Base-by-base conservation (phyloP, 2,329 filamentous ascomycete genomes). In the Lizonia empirigonia region DNA sequence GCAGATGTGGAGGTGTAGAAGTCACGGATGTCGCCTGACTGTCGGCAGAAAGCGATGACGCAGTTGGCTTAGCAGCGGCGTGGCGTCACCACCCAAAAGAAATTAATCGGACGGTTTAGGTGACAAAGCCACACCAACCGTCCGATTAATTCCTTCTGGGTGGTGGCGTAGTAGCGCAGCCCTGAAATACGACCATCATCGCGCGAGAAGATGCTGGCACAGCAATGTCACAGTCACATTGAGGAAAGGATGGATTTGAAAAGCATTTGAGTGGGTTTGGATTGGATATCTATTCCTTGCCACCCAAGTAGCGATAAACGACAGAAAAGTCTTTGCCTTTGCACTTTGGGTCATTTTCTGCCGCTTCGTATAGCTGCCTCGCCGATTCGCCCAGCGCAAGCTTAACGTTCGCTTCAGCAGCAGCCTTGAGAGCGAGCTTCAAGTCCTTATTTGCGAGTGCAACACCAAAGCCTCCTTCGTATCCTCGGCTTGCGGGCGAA, bases 401-500 rank as follows among this genome's bases (percentile, higher is more conserved):
- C 50, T 76, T 71, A 19, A 80, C 72, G 5, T 73, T 70, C 12
- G 71, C 69, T 24, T 80, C 77, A 12, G 73, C 71, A 4, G 74
- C 74, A 33, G 77, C 76, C 57, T 77, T 73, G 48, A 80, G 64
- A 3, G 78, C 78, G 18, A 81, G 65, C 56, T 75, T 78, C 45
- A 81, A 53, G 58, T 80, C 78, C 55, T 81, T 81, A 55, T 76
- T 74, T 62, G 78, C 78, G n/a, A 81, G 62, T 42, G 70, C 67
- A n/a, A 78, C 73, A 4, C 78, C 78, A 55, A 81, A 81, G 0
- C 78, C 78, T 16, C 78, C 78, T 18, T 77, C 74, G 50, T 81
- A 99, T 45, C 88, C 91, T 49, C 88, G 80, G 46, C 81, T 83
- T 0, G 91, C 88, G 0, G 93, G 91, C 2, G 90, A 84, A 0